Evolutionary conservation across 306 rosid species (phyloP), one percentile per base, ranked within the genome.

Genomic region (Dicorynia guianensis): DNA sequence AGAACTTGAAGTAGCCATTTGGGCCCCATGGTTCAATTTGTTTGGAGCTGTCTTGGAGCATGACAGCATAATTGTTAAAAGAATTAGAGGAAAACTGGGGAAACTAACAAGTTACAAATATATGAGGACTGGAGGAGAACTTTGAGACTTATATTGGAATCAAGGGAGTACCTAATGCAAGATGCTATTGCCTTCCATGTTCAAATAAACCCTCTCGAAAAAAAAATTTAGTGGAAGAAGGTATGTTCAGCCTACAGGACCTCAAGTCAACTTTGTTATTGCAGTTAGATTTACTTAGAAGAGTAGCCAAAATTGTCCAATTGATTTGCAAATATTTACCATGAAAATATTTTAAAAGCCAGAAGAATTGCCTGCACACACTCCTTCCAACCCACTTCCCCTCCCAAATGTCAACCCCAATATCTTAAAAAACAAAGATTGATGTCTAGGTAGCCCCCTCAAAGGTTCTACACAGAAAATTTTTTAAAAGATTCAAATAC

Each of bases 161-260:
- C 40, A 20, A 74, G 19, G 69, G 30, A 59, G 58, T 18, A 6
- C 52, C 47, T 53, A 75, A 15, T 64, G 30, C 54, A 52, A 20
- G 60, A 66, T 44, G 34, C 33, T 30, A 63, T 30, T 18, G 20
- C 13, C 54, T 47, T 47, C 63, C 4, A 13, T 42, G 18, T 64
- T 64, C 72, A 30, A 33, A 43, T 47, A 46, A 47, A 79, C 13
- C 47, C 17, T 43, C 43, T 53, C 50, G 54, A 77, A 63, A 62
- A 61, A 15, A 54, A 53, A 78, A 53, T 39, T 34, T 35, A 6
- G 69, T 39, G 17, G 52, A 71, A 70, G 42, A 62, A 49, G 43
- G 34, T 62, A 14, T 6, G 9, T 62, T 70, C 72, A 70, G 19
- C 20, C 42, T 54, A 58, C 25, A 25, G 38, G n/a, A 42, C 60